Evolutionary conservation across 176 grass and related monocot species (phyloP).

Genomic region (Zoysia pacifica): DNA sequence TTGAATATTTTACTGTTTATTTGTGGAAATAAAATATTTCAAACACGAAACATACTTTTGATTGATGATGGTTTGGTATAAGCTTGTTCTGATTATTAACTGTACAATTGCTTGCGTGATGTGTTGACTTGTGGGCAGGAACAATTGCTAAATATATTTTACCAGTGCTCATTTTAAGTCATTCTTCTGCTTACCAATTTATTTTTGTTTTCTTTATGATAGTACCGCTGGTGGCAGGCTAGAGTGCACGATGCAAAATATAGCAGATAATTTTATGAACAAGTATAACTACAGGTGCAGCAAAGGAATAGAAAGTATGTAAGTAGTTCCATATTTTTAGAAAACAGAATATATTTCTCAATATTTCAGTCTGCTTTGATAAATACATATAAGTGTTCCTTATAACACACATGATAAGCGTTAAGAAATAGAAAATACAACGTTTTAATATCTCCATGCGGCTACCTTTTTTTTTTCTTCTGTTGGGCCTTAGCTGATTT

Average conservation of each 20-base stretch:
- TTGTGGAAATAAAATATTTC: background rate
- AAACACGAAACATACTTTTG: slow-evolving; percentile 18
- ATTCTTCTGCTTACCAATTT: slow-evolving; percentile 22
- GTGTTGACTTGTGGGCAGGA: background rate
- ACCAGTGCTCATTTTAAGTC: slow-evolving; percentile 8
- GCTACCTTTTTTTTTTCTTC: background rate
- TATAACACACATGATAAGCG: background rate
- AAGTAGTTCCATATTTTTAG: slow-evolving; percentile 44
- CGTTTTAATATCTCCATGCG: background rate
- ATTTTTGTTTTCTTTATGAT: slow-evolving; percentile 20
- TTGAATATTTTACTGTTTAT: slow-evolving; percentile 15
- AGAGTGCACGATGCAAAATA: slow-evolving; percentile 99
- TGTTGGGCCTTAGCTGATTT: slow-evolving; percentile 29
- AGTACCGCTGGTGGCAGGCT: slow-evolving; percentile 83
- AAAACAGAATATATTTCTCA: background rate
- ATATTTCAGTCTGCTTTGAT: background rate
- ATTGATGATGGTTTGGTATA: background rate
- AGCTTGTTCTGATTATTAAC: slow-evolving; percentile 1
- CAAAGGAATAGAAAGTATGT: slow-evolving; percentile 86
- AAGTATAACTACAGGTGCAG: slow-evolving; percentile 66
- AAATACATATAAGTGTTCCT: background rate
- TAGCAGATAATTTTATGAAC: slow-evolving; percentile 87
- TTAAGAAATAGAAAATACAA: background rate
- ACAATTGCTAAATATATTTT: background rate
- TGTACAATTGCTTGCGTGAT: background rate